Evolutionary conservation across 2,329 filamentous ascomycete genomes (phyloP).

Genomic region (Cercospora beticola): DNA sequence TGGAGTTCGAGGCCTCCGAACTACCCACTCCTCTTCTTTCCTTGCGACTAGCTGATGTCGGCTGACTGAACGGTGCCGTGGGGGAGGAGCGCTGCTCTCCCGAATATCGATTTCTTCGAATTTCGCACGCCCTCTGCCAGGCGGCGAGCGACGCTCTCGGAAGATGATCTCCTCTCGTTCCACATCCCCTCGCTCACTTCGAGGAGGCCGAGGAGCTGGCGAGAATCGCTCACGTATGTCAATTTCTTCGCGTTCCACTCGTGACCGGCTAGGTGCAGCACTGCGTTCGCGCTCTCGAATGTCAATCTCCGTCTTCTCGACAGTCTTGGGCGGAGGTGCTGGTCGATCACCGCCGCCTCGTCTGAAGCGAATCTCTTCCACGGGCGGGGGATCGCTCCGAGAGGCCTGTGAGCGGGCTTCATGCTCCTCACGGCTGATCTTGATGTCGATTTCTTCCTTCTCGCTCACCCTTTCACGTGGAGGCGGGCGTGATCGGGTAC

Average conservation of each 20-base stretch:
- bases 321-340: constrained; percentile 22
- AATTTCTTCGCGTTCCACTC: constrained; percentile 35
- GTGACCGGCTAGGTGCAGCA: constrained; percentile 27
- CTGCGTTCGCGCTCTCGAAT: constrained; percentile 27
- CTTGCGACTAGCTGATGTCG: constrained; percentile 39
- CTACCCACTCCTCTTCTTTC: constrained; percentile 40
- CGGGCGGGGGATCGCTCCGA: constrained; percentile 34
- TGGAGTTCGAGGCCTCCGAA: constrained; percentile 39
- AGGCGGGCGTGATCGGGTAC: constrained; percentile 39
- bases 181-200: constrained; percentile 23
- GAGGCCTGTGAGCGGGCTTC: constrained; percentile 33
- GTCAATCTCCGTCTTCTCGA: constrained; percentile 36
- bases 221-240: constrained; percentile 38
- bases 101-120: constrained; percentile 38
- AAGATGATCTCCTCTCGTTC: constrained; percentile 43
- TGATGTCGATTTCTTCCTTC: constrained; percentile 39
- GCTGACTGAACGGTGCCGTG: constrained; percentile 33
- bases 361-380: constrained; percentile 52
- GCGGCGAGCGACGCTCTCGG: constrained; percentile 30
- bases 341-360: constrained; percentile 38
- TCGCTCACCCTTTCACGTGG: constrained; percentile 33
- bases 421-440: constrained; percentile 33
- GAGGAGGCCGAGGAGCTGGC: constrained; percentile 28
- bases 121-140: constrained; percentile 25
- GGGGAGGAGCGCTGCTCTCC: constrained; percentile 37